Conservation (phyloP, 1,284 basidiomycete species). For the Ceratobasidium sp. region DNA sequence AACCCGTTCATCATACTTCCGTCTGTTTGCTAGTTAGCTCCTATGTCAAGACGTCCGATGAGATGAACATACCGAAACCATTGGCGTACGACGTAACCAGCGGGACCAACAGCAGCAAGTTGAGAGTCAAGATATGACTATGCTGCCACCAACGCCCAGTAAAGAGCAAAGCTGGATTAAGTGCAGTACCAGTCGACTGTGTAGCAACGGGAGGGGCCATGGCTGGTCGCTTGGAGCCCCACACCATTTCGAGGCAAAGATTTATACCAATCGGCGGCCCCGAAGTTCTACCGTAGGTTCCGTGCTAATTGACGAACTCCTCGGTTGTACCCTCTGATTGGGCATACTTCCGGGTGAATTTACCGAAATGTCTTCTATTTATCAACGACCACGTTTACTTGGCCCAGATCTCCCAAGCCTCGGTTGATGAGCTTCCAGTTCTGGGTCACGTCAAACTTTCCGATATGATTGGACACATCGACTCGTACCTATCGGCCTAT, state of each 20-base stretch:
- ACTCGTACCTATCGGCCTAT: neutral
- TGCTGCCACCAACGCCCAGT: slow-evolving; percentile 46
- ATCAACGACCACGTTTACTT: neutral
- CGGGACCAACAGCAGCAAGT: slow-evolving; percentile 45
- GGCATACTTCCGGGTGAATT: neutral
- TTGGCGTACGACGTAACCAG: slow-evolving; percentile 80
- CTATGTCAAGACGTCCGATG: neutral
- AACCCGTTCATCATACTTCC: slow-evolving; percentile 49
- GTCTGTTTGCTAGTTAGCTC: slow-evolving; percentile 7
- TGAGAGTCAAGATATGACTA: slow-evolving; percentile 44
- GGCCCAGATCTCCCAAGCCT: neutral
- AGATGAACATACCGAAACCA: slow-evolving; percentile 69
- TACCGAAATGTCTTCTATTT: neutral
- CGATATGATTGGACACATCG: slow-evolving; percentile 4
- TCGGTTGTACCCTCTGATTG: neutral
- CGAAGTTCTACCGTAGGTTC: slow-evolving; percentile 18
- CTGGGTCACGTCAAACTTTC: neutral
- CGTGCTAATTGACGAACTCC: neutral
- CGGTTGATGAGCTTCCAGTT: neutral
- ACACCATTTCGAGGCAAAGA: neutral
- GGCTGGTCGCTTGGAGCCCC: slow-evolving; percentile 15
- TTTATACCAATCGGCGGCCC: slow-evolving; percentile 2
- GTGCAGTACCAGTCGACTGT: neutral
- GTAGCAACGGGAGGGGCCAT: slow-evolving; percentile 34
- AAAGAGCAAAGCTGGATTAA: slow-evolving; percentile 32